Conservation (phyloP, 2,329 filamentous ascomycete genomes). For the Scytalidium sp. region DNA sequence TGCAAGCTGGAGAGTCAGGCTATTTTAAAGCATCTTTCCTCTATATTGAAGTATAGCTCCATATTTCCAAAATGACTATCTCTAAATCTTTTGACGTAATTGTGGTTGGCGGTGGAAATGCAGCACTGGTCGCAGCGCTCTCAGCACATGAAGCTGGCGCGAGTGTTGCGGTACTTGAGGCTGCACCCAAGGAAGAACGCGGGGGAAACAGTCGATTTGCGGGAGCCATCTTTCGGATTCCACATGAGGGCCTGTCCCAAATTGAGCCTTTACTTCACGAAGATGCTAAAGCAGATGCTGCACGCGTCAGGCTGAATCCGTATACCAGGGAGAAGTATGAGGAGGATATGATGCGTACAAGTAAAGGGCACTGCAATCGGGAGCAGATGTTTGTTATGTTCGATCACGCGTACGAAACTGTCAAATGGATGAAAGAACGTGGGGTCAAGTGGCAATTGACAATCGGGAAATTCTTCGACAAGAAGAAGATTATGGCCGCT, state of each 20-base stretch:
- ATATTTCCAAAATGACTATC: no score
- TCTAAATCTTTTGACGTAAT: no score
- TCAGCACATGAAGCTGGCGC: no score
- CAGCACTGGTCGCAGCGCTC: no score
- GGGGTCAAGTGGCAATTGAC: constrained; percentile 33
- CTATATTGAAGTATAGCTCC: no score
- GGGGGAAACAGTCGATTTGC: neutral
- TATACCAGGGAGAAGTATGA: constrained; percentile 53
- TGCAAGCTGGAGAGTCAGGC: no score
- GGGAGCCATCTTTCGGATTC: constrained; percentile 36
- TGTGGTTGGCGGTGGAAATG: no score
- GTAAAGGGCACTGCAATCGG: constrained; percentile 47
- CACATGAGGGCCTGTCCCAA: constrained; percentile 50
- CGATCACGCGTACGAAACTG: constrained; percentile 42
- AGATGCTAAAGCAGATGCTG: constrained; percentile 39
- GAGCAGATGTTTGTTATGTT: constrained; percentile 46
- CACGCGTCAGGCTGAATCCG: constrained; percentile 51
- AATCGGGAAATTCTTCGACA: neutral
- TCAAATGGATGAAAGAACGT: constrained; percentile 51
- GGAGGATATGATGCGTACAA: constrained; percentile 52
- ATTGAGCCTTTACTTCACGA: constrained; percentile 60
- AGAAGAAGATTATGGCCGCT: neutral
- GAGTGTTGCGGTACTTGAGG: no score
- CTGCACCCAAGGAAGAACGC: no score
- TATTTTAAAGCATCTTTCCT: no score